Conservation (phyloP, 352 stramenopile species). For the Pythium guiyangense region DNA sequence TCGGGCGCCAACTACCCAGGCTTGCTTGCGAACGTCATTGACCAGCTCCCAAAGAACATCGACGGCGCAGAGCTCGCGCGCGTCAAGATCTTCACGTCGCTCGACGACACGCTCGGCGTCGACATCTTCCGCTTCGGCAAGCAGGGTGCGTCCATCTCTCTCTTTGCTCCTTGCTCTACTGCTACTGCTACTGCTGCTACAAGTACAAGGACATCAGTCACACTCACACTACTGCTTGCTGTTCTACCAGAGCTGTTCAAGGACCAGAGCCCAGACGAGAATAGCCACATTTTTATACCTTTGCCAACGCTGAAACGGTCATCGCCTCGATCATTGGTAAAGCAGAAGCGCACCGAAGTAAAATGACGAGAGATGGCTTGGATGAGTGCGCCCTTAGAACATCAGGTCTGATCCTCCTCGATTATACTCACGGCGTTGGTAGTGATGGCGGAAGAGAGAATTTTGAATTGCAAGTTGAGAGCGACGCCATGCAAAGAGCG, state of each 20-base stretch:
- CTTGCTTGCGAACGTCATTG: constrained; percentile 63
- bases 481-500: too few relatives aligned
- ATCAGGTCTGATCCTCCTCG: too few relatives aligned
- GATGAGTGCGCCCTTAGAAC: too few relatives aligned
- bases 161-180: background rate
- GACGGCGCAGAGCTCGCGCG: constrained; percentile 61
- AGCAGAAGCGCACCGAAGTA: too few relatives aligned
- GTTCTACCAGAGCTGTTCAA: constrained; percentile 42
- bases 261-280: constrained; percentile 51
- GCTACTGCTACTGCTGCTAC: background rate
- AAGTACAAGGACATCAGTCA: background rate
- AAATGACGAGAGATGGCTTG: too few relatives aligned
- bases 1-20: constrained; percentile 74
- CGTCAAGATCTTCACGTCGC: constrained; percentile 89
- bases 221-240: background rate
- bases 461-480: too few relatives aligned
- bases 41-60: constrained; percentile 61
- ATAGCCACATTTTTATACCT: too few relatives aligned
- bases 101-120: constrained; percentile 80
- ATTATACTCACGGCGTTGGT: too few relatives aligned
- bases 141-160: constrained; percentile 21
- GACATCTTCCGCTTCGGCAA: constrained; percentile 85
- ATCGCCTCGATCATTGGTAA: too few relatives aligned
- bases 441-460: too few relatives aligned
- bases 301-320: too few relatives aligned